These are phyloP conservation scores for Xerocomellus intermedius DNA, from an alignment of 768 basidiomycete genomes.

Conservation along the genomic window DNA sequence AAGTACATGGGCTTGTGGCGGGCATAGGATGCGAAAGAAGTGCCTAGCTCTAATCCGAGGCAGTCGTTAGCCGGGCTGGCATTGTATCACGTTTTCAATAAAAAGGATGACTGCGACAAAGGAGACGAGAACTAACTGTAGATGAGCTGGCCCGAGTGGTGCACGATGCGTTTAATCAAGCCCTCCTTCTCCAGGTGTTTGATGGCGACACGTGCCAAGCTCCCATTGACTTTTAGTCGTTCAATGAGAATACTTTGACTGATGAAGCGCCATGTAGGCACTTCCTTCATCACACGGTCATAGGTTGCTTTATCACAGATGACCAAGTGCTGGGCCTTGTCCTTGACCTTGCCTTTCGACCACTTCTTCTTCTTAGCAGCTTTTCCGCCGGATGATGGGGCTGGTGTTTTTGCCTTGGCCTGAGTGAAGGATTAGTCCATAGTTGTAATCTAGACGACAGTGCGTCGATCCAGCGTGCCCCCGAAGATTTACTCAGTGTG, in stretches of 20 bases:
- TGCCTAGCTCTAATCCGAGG: slow-evolving; percentile 36
- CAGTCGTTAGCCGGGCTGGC: slow-evolving; percentile 44
- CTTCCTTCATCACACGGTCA: slow-evolving; percentile 96
- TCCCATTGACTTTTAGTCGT: slow-evolving; percentile 95
- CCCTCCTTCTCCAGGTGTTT: slow-evolving; percentile 91
- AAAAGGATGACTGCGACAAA: neutral
- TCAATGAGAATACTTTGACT: slow-evolving; percentile 98
- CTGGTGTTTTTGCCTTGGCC: slow-evolving; percentile 77
- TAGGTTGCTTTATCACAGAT: slow-evolving; percentile 89
- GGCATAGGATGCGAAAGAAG: slow-evolving; percentile 23
- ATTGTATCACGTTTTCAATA: slow-evolving; percentile 5
- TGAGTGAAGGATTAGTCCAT: slow-evolving; percentile 34
- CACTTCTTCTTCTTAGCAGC: slow-evolving; percentile 99
- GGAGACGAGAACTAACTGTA: slow-evolving; percentile 70
- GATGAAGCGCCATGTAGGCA: slow-evolving; percentile 99
- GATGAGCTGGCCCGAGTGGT: slow-evolving; percentile 90
- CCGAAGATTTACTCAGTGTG: slow-evolving; percentile 1
- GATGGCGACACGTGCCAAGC: slow-evolving; percentile 89
- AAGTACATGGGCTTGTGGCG: slow-evolving; percentile 37
- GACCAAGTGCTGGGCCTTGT: slow-evolving; percentile 98
- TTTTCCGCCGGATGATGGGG: slow-evolving; percentile 71
- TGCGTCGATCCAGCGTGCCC: slow-evolving; percentile 23
- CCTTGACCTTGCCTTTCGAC: slow-evolving; percentile 99
- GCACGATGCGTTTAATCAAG: slow-evolving; percentile 93
- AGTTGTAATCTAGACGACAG: slow-evolving; percentile 16